Conservation (phyloP, 1,139 yeast species). For the Ashbya aceris region DNA sequence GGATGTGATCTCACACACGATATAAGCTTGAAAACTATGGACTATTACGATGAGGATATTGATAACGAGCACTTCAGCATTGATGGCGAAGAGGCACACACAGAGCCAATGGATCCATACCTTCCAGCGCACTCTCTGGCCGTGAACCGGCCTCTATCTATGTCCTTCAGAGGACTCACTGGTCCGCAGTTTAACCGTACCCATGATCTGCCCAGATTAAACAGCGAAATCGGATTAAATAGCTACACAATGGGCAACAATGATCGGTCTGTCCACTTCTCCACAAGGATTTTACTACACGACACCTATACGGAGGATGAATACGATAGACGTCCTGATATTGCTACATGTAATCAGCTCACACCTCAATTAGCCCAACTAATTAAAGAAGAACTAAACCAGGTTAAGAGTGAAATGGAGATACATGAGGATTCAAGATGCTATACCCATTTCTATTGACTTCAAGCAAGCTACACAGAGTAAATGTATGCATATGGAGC, state of each 20-base stretch:
- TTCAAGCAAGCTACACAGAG: not conserved
- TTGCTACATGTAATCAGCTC: constrained; percentile 86
- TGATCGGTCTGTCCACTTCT: constrained; percentile 48
- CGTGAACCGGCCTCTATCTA: constrained; percentile 46
- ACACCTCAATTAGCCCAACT: constrained; percentile 84
- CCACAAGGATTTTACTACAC: constrained; percentile 74
- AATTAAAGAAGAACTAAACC: constrained; percentile 79
- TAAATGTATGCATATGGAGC: constrained; percentile 1
- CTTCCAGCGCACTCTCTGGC: constrained; percentile 13
- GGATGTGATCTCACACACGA: constrained; percentile 1
- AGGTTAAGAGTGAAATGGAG: constrained; percentile 68
- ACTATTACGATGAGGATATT: constrained; percentile 12
- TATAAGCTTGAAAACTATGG: not conserved
- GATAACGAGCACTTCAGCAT: constrained; percentile 2
- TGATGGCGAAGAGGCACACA: not conserved
- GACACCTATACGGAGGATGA: constrained; percentile 80
- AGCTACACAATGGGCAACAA: constrained; percentile 3
- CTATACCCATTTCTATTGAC: constrained; percentile 72
- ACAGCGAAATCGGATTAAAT: not conserved
- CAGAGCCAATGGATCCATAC: constrained; percentile 9
- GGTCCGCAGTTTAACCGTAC: constrained; percentile 45
- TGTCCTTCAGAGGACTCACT: constrained; percentile 57
- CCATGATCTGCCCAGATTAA: not conserved
- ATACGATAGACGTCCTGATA: constrained; percentile 89
- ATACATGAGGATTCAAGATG: constrained; percentile 70